Evolutionary conservation across 139 green algal species (phyloP), one percentile per base, ranked within the genome.

Genomic region (Limnomonas spitsbergensis): DNA sequence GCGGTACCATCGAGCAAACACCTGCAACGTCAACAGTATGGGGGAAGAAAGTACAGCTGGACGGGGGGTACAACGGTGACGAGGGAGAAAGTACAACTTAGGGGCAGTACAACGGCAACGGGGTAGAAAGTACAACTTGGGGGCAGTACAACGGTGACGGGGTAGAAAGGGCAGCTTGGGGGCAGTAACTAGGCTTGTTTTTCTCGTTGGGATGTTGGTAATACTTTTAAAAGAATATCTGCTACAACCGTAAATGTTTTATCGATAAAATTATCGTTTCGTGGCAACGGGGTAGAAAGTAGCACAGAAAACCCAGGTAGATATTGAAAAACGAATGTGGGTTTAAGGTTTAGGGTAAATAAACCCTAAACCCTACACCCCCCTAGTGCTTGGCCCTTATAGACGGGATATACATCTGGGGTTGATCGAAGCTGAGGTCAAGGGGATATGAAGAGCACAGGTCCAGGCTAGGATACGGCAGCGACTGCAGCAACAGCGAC

Each of bases 1-100:
- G 4, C 94, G 83, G 81, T 98, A 98, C 94, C 94, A 98, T 1
- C 86, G 81, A 0, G 94, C 92, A 91, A 98, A 97, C 53, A 98
- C 94, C 90, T 97, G 88, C 36, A 78, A 4, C 24, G 7, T 75
- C 26, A 75, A 75, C 26, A 32, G n/a, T n/a, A n/a, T n/a, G 29
- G 14, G n/a, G 9, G 39, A 37, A 74, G 4, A 74, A 80, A 69
- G 38, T 79, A 53, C 29, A 40, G 39, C 39, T 54, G 0, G 3
- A 14, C 38, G 3, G 34, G 31, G 37, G 69, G 31, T 31, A 20
- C 27, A 6, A 61, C 20, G 2, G 26, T 3, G 34, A 40, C 24
- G 68, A 4, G 29, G 39, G 26, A 38, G 26, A 35, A 40, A 31
- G 39, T 42, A n/a, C n/a, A n/a, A n/a, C n/a, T 27, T 40, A 32